These are phyloP conservation scores for Pouteria glomerata DNA, from an alignment of 148 eudicot species.

Conservation along the genomic window DNA sequence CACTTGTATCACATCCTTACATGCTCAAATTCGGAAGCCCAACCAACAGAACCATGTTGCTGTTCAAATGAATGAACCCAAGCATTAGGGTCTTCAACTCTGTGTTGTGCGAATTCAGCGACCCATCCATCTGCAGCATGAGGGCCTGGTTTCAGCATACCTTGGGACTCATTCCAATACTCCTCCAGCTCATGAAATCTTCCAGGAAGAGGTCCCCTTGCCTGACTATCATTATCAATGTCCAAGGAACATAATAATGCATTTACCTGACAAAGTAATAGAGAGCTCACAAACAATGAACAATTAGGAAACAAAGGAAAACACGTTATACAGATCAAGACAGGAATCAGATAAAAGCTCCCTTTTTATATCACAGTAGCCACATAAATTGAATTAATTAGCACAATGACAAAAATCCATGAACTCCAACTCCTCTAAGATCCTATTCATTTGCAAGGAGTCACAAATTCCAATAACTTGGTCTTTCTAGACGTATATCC, in stretches of 20 bases:
- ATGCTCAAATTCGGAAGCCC: conserved; percentile 97
- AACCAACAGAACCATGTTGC: conserved; percentile 78
- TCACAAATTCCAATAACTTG: not conserved
- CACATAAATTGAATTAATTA: not conserved
- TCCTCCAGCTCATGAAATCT: conserved; percentile 76
- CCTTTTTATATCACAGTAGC: not conserved
- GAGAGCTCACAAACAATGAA: not conserved
- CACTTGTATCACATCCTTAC: conserved; percentile 38
- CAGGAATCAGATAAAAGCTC: not conserved
- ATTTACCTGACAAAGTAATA: conserved; percentile 52
- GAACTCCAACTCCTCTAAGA: not conserved
- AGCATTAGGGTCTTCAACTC: conserved; percentile 50
- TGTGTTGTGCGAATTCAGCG: conserved; percentile 49
- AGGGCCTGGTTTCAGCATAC: conserved; percentile 46
- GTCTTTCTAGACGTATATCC: not conserved
- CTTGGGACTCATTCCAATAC: conserved; percentile 94
- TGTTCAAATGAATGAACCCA: conserved; percentile 84
- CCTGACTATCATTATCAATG: conserved; percentile 63
- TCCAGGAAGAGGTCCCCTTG: conserved; percentile 70
- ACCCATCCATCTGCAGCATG: conserved; percentile 80
- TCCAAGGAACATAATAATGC: conserved; percentile 81
- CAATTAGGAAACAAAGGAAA: not conserved
- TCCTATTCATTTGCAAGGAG: not conserved
- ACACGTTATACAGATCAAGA: conserved; percentile 3
- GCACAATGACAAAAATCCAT: not conserved